These are phyloP conservation scores for Sonneratia alba DNA, from an alignment of 345 rosid genomes.

Conservation along the genomic window DNA sequence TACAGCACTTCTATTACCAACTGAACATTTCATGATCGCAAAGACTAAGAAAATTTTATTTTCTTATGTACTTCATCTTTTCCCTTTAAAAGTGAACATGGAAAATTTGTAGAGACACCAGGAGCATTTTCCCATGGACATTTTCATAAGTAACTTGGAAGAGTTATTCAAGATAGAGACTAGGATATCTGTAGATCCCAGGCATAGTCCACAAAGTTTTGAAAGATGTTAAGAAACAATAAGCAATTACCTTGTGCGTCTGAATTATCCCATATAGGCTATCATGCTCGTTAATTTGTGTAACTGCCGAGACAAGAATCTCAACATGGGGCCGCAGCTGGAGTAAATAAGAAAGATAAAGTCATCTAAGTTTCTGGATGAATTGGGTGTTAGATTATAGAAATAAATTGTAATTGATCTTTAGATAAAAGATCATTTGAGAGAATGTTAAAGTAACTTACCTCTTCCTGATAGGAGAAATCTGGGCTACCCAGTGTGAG, in stretches of 20 bases:
- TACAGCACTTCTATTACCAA: not conserved
- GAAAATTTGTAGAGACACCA: not conserved
- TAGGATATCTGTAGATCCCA: not conserved
- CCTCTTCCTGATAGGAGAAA: slow-evolving; percentile 78
- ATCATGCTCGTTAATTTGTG: slow-evolving; percentile 92
- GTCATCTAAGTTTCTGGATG: not conserved
- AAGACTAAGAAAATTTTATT: not conserved
- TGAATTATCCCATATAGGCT: slow-evolving; percentile 88
- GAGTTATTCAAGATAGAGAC: not conserved
- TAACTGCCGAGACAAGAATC: slow-evolving; percentile 77
- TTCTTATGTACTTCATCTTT: not conserved
- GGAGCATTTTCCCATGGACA: not conserved
- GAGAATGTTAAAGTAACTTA: slow-evolving; percentile 18
- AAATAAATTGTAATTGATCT: not conserved
- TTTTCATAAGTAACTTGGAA: not conserved
- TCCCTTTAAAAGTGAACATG: not conserved
- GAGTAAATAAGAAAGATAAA: slow-evolving; percentile 2
- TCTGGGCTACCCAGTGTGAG: slow-evolving; percentile 82
- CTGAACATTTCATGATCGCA: not conserved
- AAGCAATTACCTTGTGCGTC: slow-evolving; percentile 61
- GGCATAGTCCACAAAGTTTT: not conserved
- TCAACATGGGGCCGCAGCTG: slow-evolving; percentile 78
- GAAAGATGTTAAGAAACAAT: slow-evolving; percentile 6
- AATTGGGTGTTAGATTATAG: not conserved
- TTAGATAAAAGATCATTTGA: not conserved